These are phyloP conservation scores for Parasitella parasitica DNA, from an alignment of 371 early-diverging fungal species.

Conservation along the genomic window DNA sequence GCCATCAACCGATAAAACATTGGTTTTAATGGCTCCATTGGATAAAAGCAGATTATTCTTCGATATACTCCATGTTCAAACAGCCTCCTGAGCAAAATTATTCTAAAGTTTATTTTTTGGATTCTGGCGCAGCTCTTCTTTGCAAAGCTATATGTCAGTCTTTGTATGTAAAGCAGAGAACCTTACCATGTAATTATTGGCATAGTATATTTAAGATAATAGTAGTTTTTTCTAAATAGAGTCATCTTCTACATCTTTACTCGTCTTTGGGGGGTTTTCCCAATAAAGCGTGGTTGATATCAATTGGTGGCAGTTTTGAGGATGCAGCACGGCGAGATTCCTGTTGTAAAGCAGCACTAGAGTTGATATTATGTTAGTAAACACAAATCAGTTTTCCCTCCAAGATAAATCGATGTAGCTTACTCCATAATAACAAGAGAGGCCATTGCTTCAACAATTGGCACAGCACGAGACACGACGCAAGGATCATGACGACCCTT, in stretches of 20 bases:
- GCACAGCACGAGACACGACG: conserved; percentile 93
- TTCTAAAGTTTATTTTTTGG: too few relatives aligned
- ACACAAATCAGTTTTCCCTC: background rate
- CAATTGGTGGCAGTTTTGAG: conserved; percentile 53
- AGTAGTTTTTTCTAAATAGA: background rate
- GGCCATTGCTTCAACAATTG: conserved; percentile 98
- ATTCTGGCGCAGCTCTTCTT: too few relatives aligned
- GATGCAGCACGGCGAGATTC: conserved; percentile 61
- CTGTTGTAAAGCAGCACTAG: conserved; percentile 64
- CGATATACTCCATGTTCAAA: too few relatives aligned
- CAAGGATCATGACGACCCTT: conserved; percentile 98
- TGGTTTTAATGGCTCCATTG: too few relatives aligned
- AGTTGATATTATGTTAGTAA: background rate
- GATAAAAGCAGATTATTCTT: too few relatives aligned
- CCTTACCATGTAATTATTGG: too few relatives aligned
- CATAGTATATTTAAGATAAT: too few relatives aligned
- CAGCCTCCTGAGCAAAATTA: too few relatives aligned
- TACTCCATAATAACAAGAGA: conserved; percentile 92
- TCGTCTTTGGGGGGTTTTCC: conserved; percentile 32
- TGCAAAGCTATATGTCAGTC: too few relatives aligned
- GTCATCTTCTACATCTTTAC: background rate
- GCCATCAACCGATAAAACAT: too few relatives aligned
- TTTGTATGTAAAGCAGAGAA: too few relatives aligned
- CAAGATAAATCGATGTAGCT: conserved; percentile 23
- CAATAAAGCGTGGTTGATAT: conserved; percentile 46